Evolutionary conservation across 2,329 filamentous ascomycete species (phyloP).

Genomic region (Ambrosiella beaveri): DNA sequence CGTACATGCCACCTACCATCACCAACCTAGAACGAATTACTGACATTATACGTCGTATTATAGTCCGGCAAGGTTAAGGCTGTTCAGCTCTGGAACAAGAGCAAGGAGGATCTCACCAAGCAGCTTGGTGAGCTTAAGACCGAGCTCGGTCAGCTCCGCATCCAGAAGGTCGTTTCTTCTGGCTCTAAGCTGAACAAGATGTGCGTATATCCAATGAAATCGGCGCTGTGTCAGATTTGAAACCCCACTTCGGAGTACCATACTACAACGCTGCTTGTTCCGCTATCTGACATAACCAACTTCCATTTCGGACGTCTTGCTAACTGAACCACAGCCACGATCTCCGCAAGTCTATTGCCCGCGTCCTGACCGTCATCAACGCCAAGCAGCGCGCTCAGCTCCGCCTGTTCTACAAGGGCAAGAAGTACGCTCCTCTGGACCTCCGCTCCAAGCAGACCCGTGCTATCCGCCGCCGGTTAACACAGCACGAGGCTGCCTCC

Average conservation of each 20-base stretch:
- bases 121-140: slow-evolving; percentile 90
- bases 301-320: slow-evolving; percentile 8
- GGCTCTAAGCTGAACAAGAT: slow-evolving; percentile 95
- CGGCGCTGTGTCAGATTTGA: too few species aligned
- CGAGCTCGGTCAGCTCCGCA: slow-evolving; percentile 89
- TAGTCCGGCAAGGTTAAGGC: slow-evolving; percentile 67
- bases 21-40: slow-evolving; percentile 8
- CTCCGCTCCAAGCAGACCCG: slow-evolving; percentile 97
- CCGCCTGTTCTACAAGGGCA: slow-evolving; percentile 98
- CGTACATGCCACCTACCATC: not conserved
- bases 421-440: slow-evolving; percentile 98
- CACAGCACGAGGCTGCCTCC: slow-evolving; percentile 71
- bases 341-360: slow-evolving; percentile 97
- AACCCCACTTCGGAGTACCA: too few species aligned
- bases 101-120: slow-evolving; percentile 95
- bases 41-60: slow-evolving; percentile 12
- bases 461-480: slow-evolving; percentile 89
- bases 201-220: slow-evolving; percentile 35
- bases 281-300: not conserved
- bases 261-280: not conserved
- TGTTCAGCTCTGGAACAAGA: slow-evolving; percentile 94
- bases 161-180: slow-evolving; percentile 95
- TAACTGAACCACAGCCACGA: slow-evolving; percentile 53
- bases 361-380: slow-evolving; percentile 98
- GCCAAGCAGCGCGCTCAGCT: slow-evolving; percentile 97